A percentile compares a stretch with the other conserved stretches of the same genome.
These are phyloP conservation scores for Penicillium sp. DNA, from an alignment of 2,329 filamentous ascomycete species.

Conservation along the genomic window DNA sequence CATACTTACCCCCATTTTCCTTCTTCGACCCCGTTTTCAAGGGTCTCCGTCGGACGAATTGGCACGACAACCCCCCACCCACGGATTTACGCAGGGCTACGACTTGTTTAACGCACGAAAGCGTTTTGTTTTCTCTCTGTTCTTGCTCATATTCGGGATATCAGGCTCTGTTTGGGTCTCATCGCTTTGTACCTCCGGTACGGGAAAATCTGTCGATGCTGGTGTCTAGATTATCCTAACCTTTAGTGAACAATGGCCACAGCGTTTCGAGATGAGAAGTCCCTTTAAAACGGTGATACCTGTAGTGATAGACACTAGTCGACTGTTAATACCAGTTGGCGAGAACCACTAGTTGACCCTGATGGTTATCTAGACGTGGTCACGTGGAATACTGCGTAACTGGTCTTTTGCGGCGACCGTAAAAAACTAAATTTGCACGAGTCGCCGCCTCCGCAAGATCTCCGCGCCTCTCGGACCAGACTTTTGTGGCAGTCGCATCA, in stretches of 20 bases:
- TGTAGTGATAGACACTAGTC: too few species aligned
- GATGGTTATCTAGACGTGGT: background rate
- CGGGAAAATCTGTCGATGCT: background rate
- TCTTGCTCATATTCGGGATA: constrained; percentile 9
- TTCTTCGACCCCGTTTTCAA: constrained; percentile 20
- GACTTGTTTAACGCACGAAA: constrained; percentile 33
- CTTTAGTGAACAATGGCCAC: background rate
- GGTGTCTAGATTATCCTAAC: constrained; percentile 1
- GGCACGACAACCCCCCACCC: constrained; percentile 24
- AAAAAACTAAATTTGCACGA: constrained; percentile 38
- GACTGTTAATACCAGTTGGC: too few species aligned
- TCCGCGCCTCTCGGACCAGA: constrained; percentile 21
- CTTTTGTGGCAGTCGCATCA: constrained; percentile 7
- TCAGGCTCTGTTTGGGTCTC: background rate
- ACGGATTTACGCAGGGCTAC: constrained; percentile 37
- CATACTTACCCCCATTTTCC: constrained; percentile 21
- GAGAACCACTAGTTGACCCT: too few species aligned
- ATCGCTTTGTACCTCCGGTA: background rate
- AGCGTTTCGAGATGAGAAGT: background rate
- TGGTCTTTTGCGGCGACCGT: constrained; percentile 23
- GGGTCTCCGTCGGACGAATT: constrained; percentile 23
- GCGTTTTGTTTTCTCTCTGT: constrained; percentile 27
- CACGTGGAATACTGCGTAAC: constrained; percentile 26
- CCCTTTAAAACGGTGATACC: too few species aligned
- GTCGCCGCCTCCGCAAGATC: constrained; percentile 35